A percentile compares a stretch with the other conserved stretches of the same genome.
These are phyloP conservation scores for Lycium ferocissimum DNA, from an alignment of 257 asterid species.

Conservation along the genomic window DNA sequence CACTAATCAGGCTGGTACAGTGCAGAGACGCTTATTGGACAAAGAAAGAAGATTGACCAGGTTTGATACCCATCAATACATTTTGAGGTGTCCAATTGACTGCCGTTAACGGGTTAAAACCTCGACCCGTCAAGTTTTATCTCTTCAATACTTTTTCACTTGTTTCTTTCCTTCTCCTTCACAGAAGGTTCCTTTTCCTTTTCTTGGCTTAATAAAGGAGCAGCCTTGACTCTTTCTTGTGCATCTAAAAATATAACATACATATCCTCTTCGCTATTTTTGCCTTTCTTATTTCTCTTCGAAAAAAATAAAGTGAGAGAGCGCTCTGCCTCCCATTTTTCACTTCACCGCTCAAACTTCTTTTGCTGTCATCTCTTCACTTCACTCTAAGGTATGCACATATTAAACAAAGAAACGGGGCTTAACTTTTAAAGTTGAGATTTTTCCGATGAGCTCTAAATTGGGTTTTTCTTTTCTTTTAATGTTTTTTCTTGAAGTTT, in stretches of 20 bases:
- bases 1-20: too few relatives aligned
- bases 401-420: neutral
- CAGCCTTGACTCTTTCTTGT: neutral
- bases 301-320: neutral
- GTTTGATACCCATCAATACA: neutral
- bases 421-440: neutral
- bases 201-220: constrained; percentile 6
- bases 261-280: neutral
- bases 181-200: constrained; percentile 12
- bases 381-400: constrained; percentile 22
- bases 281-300: neutral
- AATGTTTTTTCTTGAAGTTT: neutral
- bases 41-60: too few relatives aligned
- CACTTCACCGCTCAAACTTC: neutral
- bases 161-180: constrained; percentile 11
- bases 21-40: too few relatives aligned
- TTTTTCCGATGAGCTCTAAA: neutral
- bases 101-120: neutral
- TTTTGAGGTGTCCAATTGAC: neutral
- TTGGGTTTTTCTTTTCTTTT: neutral
- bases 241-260: neutral
- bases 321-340: neutral
- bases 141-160: neutral
- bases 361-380: neutral
- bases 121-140: neutral